Conservation (phyloP, 2,329 filamentous ascomycete genomes). For the Talaromyces sp. region DNA sequence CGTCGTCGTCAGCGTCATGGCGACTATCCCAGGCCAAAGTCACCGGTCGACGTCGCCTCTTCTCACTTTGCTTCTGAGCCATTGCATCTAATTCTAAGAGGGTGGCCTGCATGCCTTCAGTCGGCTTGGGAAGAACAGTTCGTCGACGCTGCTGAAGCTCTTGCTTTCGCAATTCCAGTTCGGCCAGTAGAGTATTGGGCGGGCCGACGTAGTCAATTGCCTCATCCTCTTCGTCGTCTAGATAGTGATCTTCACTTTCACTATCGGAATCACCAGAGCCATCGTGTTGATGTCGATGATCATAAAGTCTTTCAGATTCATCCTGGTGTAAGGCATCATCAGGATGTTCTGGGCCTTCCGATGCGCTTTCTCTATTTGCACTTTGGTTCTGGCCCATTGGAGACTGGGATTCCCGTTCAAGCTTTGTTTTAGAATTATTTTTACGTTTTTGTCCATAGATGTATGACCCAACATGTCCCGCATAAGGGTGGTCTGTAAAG, state of each 20-base stretch:
- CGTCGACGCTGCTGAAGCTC: constrained; percentile 80
- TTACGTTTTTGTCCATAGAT: constrained; percentile 63
- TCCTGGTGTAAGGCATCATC: background rate
- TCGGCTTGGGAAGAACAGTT: constrained; percentile 51
- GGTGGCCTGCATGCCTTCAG: constrained; percentile 78
- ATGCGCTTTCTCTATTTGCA: constrained; percentile 1
- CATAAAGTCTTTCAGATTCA: constrained; percentile 22
- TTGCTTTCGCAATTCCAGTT: constrained; percentile 86
- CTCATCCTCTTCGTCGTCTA: constrained; percentile 43
- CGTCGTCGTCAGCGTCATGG: constrained; percentile 69
- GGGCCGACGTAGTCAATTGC: constrained; percentile 61
- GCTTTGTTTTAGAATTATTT: constrained; percentile 30
- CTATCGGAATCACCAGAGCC: constrained; percentile 12
- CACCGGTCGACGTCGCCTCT: constrained; percentile 70
- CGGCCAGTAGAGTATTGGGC: constrained; percentile 88
- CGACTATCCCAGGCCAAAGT: constrained; percentile 84
- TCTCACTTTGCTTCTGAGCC: constrained; percentile 77
- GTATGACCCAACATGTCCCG: constrained; percentile 72
- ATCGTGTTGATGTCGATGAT: constrained; percentile 13
- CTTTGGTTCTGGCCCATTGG: constrained; percentile 26
- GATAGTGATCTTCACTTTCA: constrained; percentile 25
- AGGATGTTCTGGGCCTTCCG: background rate
- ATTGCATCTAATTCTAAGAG: constrained; percentile 89
- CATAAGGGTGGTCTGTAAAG: constrained; percentile 86
- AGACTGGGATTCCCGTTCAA: constrained; percentile 35